phyloP scores from a whole-genome alignment of 768 basidiomycete species.

The Boletus fagicola region DNA sequence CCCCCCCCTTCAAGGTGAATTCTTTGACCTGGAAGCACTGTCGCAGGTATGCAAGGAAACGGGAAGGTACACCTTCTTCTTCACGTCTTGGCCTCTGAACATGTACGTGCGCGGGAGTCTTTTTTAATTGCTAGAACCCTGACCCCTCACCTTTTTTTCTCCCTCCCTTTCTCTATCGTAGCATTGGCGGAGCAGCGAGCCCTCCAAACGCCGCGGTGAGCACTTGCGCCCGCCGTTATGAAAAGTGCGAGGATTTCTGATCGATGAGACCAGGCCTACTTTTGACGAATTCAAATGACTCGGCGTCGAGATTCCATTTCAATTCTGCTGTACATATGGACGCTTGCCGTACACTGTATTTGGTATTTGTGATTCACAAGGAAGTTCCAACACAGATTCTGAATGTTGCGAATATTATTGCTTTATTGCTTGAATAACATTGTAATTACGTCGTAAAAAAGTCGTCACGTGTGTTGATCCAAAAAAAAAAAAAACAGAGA shows the following conservation, averaged over 20 bases:
- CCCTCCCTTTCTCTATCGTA: background rate
- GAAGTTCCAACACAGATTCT: background rate
- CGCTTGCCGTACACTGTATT: background rate
- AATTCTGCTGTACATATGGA: background rate
- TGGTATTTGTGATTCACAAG: background rate
- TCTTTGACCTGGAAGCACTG: conserved; percentile 69
- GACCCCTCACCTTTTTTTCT: background rate
- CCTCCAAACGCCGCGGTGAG: conserved; percentile 71
- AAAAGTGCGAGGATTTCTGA: background rate
- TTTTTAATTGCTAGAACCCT: background rate
- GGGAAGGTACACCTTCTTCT: conserved; percentile 70
- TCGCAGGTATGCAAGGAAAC: conserved; percentile 54
- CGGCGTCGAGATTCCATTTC: background rate
- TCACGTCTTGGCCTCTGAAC: conserved; percentile 72
- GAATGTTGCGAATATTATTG: conserved; percentile 16
- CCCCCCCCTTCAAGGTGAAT: conserved; percentile 46
- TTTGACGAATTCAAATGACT: conserved; percentile 14
- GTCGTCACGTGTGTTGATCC: conserved; percentile 16
- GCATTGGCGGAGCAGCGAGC: conserved; percentile 67
- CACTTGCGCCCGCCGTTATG: background rate
- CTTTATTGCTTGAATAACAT: conserved; percentile 20
- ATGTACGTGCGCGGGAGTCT: conserved; percentile 43
- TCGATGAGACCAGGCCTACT: conserved; percentile 24
- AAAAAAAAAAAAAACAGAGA: background rate
- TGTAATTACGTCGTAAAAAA: conserved; percentile 30